Evolutionary conservation across 306 rosid species (phyloP).

Genomic region (Lotus japonicus): DNA sequence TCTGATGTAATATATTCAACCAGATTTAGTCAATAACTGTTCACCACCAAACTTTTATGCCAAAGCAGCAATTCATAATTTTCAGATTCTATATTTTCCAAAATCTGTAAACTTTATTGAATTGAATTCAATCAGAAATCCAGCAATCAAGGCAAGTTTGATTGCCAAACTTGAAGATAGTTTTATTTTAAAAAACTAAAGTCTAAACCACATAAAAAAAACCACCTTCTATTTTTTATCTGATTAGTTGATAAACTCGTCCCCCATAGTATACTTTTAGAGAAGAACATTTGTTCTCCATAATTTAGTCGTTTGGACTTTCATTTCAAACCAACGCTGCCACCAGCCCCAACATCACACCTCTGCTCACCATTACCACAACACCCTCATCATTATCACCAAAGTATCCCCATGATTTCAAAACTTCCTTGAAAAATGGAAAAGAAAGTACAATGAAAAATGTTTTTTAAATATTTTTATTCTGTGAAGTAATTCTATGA

Average conservation of each 20-base stretch:
- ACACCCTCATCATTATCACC: background rate
- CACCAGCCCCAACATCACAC: too few relatives aligned
- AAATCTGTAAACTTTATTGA: background rate
- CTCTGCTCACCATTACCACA: too few relatives aligned
- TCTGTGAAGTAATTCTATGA: too few relatives aligned
- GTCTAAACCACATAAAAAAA: background rate
- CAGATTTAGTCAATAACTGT: background rate
- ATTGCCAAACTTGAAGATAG: background rate
- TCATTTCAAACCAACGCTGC: too few relatives aligned
- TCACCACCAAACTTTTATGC: background rate
- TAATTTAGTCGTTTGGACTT: too few relatives aligned
- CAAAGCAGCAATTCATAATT: background rate
- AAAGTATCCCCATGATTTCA: background rate
- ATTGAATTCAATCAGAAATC: background rate
- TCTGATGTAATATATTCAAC: background rate
- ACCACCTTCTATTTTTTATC: too few relatives aligned
- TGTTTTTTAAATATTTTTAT: too few relatives aligned
- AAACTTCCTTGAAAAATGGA: background rate
- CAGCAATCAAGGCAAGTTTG: background rate
- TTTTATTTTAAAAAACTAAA: background rate
- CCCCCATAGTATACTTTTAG: background rate
- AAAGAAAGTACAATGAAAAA: background rate
- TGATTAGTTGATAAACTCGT: background rate
- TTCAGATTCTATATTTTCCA: background rate
- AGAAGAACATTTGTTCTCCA: too few relatives aligned